A percentile compares a stretch with the other conserved stretches of the same genome.
These are phyloP conservation scores for Auriscalpium microsporum DNA, from an alignment of 768 basidiomycete species.

Conservation along the genomic window DNA sequence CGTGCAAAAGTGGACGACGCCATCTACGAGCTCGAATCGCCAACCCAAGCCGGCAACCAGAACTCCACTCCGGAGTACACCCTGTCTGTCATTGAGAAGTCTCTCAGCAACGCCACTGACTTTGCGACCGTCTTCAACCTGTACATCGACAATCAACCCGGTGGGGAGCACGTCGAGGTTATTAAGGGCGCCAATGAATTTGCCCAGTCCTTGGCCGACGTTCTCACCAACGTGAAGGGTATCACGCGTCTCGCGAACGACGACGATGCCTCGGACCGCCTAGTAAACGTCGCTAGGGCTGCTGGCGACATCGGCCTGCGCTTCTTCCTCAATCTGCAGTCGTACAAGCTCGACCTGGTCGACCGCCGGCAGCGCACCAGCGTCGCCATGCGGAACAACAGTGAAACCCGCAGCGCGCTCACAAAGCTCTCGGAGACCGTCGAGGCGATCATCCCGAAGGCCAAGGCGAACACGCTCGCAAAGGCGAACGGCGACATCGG, in stretches of 20 bases:
- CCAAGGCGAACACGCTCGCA: conserved; percentile 57
- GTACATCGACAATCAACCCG: conserved; percentile 75
- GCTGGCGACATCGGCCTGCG: conserved; percentile 85
- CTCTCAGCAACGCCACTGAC: conserved; percentile 88
- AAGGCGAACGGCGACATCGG: conserved; percentile 90
- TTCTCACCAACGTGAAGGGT: conserved; percentile 89
- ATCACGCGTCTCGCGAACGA: conserved; percentile 87
- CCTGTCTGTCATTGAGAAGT: conserved; percentile 96
- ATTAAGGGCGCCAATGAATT: conserved; percentile 97
- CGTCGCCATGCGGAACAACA: conserved; percentile 83
- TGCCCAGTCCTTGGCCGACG: conserved; percentile 87
- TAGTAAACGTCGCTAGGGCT: conserved; percentile 72
- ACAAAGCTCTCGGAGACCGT: conserved; percentile 81
- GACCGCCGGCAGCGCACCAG: conserved; percentile 67
- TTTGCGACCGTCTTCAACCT: conserved; percentile 94
- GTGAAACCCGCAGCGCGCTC: conserved; percentile 74
- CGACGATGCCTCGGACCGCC: conserved; percentile 88
- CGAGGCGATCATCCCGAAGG: conserved; percentile 81
- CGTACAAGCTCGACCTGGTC: conserved; percentile 84
- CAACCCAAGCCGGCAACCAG: conserved; percentile 86
- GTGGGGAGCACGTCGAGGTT: conserved; percentile 94
- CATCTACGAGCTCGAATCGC: conserved; percentile 96
- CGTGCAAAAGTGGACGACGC: conserved; percentile 92
- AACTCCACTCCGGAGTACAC: conserved; percentile 99
- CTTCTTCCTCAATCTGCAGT: conserved; percentile 93